A percentile compares a stretch with the other conserved stretches of the same genome.
phyloP scores from a whole-genome alignment of 352 stramenopile genomes.

The Pythium volutum region DNA sequence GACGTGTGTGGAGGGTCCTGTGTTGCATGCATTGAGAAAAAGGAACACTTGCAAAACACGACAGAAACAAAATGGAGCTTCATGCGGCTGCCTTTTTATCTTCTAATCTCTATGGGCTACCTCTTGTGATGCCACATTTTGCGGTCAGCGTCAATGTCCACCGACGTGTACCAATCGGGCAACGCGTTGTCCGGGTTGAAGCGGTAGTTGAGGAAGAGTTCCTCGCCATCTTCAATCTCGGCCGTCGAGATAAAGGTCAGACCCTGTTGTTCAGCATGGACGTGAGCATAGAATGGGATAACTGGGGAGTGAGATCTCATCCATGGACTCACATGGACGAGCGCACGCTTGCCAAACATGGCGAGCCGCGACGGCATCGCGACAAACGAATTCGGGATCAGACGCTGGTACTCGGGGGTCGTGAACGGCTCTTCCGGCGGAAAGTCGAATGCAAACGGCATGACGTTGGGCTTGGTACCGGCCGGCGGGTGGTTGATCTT shows the following conservation, averaged over 20 bases:
- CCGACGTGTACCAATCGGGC: slow-evolving; percentile 80
- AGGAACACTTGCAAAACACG: neutral
- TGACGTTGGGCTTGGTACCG: slow-evolving; percentile 66
- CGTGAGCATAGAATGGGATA: no score
- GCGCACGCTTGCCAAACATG: slow-evolving; percentile 82
- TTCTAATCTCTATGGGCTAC: neutral
- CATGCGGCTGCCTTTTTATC: neutral
- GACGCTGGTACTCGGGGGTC: slow-evolving; percentile 43
- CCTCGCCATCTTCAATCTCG: slow-evolving; percentile 76
- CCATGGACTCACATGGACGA: slow-evolving; percentile 59
- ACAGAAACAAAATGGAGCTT: neutral
- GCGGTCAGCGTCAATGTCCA: slow-evolving; percentile 75
- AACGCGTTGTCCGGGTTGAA: slow-evolving; percentile 76
- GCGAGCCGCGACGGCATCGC: slow-evolving; percentile 71
- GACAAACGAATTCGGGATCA: slow-evolving; percentile 85
- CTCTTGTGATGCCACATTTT: slow-evolving; percentile 90
- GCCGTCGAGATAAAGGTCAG: slow-evolving; percentile 72
- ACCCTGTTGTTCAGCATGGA: slow-evolving; percentile 39
- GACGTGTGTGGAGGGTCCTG: neutral
- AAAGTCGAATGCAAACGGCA: slow-evolving; percentile 84
- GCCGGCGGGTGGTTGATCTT: slow-evolving; percentile 85
- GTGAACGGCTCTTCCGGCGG: slow-evolving; percentile 77
- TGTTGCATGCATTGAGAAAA: slow-evolving; percentile 4
- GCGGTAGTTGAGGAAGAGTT: slow-evolving; percentile 87
- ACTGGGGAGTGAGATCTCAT: no score